Evolutionary conservation across 495 filamentous ascomycete genomes (phyloP).

Genomic region (Penicillium egyptiacum): DNA sequence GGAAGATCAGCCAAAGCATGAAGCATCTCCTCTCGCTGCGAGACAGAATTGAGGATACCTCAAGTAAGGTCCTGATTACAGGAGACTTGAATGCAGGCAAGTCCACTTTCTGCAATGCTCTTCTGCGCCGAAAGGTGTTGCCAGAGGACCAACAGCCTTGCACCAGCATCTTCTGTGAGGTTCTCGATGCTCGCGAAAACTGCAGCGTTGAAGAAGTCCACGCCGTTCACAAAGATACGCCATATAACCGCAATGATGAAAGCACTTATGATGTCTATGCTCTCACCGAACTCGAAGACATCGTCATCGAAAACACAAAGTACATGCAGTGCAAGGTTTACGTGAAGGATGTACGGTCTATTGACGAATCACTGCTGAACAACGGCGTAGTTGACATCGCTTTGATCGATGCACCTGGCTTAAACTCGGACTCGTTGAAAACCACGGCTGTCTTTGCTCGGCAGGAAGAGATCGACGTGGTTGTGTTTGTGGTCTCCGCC

Average conservation of each 20-base stretch:
- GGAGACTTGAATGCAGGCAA: conserved; percentile 97
- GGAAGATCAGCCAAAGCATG: conserved; percentile 89
- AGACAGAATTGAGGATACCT: conserved; percentile 94
- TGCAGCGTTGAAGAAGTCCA: conserved; percentile 91
- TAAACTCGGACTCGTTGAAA: conserved; percentile 94
- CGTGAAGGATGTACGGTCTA: conserved; percentile 83
- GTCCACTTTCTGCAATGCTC: conserved; percentile 96
- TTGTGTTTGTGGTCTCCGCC: conserved; percentile 96
- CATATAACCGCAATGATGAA: conserved; percentile 88
- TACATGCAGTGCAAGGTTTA: conserved; percentile 98
- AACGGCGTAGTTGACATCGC: conserved; percentile 98
- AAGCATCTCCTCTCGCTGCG: conserved; percentile 82
- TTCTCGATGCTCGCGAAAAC: conserved; percentile 89
- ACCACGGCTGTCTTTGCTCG: conserved; percentile 95
- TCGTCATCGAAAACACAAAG: conserved; percentile 81
- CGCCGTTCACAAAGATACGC: conserved; percentile 75
- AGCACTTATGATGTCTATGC: conserved; percentile 86
- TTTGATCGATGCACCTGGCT: conserved; percentile 91
- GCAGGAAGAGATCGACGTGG: conserved; percentile 98
- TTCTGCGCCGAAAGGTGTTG: conserved; percentile 86
- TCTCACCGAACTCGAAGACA: conserved; percentile 75
- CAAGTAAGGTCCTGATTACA: conserved; percentile 96
- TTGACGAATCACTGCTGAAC: conserved; percentile 92
- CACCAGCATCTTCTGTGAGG: conserved; percentile 97
- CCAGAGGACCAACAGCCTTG: conserved; percentile 99